phyloP scores from a whole-genome alignment of 169 alveolate species.

The Pseudocohnilembus persalinus region DNA sequence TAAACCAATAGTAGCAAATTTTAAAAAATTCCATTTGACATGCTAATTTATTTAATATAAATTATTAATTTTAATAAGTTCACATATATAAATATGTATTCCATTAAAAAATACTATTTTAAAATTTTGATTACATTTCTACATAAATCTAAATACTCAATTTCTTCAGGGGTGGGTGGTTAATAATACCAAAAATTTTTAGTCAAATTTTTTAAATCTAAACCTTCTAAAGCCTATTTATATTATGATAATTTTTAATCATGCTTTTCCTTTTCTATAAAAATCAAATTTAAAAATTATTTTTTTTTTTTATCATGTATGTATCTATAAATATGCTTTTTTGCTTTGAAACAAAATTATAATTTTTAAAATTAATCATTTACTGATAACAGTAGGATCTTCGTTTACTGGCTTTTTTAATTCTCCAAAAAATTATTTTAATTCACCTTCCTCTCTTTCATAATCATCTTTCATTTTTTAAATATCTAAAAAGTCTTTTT shows the following conservation, averaged over 20 bases:
- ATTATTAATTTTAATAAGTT: too few relatives aligned
- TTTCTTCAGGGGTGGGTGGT: constrained; percentile 47
- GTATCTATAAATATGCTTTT: neutral
- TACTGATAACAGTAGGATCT: constrained; percentile 43
- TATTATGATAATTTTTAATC: constrained; percentile 41
- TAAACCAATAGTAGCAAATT: constrained; percentile 26
- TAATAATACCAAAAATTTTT: constrained; percentile 41
- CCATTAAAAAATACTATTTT: too few relatives aligned
- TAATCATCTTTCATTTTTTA: constrained; percentile 23
- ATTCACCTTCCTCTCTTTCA: constrained; percentile 38
- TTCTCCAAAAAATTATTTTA: constrained; percentile 34
- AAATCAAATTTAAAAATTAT: neutral
- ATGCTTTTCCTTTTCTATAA: constrained; percentile 36
- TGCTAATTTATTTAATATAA: constrained; percentile 1
- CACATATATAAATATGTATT: too few relatives aligned
- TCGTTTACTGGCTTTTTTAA: constrained; percentile 25
- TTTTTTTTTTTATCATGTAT: neutral
- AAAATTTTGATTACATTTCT: constrained; percentile 11
- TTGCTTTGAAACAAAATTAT: neutral
- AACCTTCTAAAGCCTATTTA: constrained; percentile 37
- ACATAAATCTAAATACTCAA: constrained; percentile 40
- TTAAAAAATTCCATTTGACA: constrained; percentile 21
- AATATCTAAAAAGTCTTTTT: constrained; percentile 27
- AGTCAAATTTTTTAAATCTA: constrained; percentile 23
- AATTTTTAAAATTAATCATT: neutral